Conservation (phyloP, 306 rosid genomes). For the Lathyrus tuberosus region DNA sequence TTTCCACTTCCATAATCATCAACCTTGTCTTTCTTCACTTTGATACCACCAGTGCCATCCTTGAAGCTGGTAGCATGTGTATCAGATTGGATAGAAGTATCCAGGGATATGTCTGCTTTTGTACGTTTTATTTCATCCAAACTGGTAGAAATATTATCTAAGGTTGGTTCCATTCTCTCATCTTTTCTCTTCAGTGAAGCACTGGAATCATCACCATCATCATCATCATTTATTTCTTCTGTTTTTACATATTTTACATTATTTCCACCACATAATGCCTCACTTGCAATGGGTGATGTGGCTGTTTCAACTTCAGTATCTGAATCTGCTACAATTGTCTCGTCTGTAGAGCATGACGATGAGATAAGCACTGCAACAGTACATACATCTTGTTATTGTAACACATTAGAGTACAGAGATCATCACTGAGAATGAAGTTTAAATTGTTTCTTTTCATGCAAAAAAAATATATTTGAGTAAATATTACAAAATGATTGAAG, state of each 20-base stretch:
- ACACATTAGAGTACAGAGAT: constrained; percentile 11
- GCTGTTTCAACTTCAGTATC: constrained; percentile 77
- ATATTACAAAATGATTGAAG: constrained; percentile 18
- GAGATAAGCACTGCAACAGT: constrained; percentile 72
- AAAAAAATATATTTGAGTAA: constrained; percentile 16
- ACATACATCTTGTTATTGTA: constrained; percentile 30
- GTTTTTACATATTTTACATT: constrained; percentile 36
- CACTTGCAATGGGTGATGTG: constrained; percentile 50
- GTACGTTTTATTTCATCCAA: constrained; percentile 32
- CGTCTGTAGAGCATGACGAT: constrained; percentile 90
- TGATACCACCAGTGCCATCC: constrained; percentile 38
- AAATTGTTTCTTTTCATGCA: constrained; percentile 6
- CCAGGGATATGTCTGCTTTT: constrained; percentile 42
- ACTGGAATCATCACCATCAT: constrained; percentile 35
- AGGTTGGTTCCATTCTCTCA: constrained; percentile 34
- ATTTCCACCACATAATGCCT: constrained; percentile 36
- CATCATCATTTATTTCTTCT: constrained; percentile 35
- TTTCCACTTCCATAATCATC: constrained; percentile 55
- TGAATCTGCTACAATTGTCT: constrained; percentile 87
- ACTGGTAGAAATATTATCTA: constrained; percentile 40
- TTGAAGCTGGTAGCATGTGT: constrained; percentile 38
- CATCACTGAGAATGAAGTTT: constrained; percentile 7
- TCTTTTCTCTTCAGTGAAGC: constrained; percentile 26
- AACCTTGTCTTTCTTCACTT: constrained; percentile 50
- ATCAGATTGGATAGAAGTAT: constrained; percentile 38